Evolutionary conservation across 768 basidiomycete genomes (phyloP).

Genomic region (Psilocybe cyanescens): DNA sequence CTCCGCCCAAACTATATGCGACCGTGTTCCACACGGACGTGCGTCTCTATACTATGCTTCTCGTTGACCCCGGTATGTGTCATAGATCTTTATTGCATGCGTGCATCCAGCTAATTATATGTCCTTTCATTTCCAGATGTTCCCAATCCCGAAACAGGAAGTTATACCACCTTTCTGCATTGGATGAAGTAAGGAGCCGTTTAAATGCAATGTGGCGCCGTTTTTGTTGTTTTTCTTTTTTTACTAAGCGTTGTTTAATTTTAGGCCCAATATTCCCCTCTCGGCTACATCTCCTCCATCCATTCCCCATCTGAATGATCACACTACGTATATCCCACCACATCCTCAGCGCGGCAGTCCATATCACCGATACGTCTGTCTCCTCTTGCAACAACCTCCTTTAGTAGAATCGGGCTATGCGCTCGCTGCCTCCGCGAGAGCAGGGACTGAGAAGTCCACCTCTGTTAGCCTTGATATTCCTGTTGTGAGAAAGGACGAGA

Average conservation of each 20-base stretch:
- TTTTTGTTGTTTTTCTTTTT: slow-evolving; percentile 3
- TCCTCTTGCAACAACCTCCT: slow-evolving; percentile 74
- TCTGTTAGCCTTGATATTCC: slow-evolving; percentile 49
- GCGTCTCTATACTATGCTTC: slow-evolving; percentile 83
- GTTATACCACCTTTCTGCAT: slow-evolving; percentile 79
- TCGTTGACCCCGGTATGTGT: slow-evolving; percentile 80
- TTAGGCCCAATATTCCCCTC: slow-evolving; percentile 82
- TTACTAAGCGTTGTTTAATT: slow-evolving; percentile 5
- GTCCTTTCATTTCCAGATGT: slow-evolving; percentile 55
- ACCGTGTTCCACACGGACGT: slow-evolving; percentile 84
- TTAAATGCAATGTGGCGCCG: not conserved
- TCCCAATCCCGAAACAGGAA: slow-evolving; percentile 68
- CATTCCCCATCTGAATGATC: slow-evolving; percentile 48
- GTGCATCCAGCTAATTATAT: slow-evolving; percentile 5
- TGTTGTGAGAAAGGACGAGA: slow-evolving; percentile 44
- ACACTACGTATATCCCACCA: slow-evolving; percentile 85
- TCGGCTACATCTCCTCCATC: slow-evolving; percentile 54
- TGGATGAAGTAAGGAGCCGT: slow-evolving; percentile 74
- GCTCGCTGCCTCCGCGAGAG: slow-evolving; percentile 36
- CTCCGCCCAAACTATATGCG: slow-evolving; percentile 66
- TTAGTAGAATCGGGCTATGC: slow-evolving; percentile 34
- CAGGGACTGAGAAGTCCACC: slow-evolving; percentile 29
- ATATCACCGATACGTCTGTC: slow-evolving; percentile 86
- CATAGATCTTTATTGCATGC: not conserved
- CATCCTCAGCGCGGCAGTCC: slow-evolving; percentile 89